Base-by-base conservation (phyloP, 148 eudicot genomes). In the Rhododendron mucronatum region DNA sequence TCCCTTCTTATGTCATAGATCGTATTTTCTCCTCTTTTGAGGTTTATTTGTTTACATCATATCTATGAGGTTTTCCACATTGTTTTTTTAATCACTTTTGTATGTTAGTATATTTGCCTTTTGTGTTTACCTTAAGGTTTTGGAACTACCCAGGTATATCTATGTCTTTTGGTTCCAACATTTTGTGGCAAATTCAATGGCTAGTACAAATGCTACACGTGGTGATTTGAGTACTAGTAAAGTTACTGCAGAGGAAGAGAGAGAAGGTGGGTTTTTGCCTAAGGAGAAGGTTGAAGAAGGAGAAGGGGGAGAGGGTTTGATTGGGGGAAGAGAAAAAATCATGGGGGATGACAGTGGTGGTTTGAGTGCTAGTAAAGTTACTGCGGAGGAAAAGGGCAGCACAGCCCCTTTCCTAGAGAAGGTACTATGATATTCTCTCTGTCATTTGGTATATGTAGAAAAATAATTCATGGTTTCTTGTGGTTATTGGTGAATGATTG, bases 331-430 rank as follows among this genome's bases (percentile, higher is more conserved):
- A n/a, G 88, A 88, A 15, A 65, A 11, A 65, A 33, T 85, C 86
- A 88, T 95, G 94, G 93, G 88, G 18, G 95, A 94, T 59, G 93
- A 90, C 50, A 93, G 94, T 91, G 95, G 96, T 81, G 98, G 98
- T 4, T 87, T 95, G 88, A 95, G 98, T 91, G 96, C 96, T 75
- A 93, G 93, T 88, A 94, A 92, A 82, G n/a, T n/a, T n/a, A 91
- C 94, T 84, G 94, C 88, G 18, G 92, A 92, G 61, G 95, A 94
- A 78, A 95, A 95, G 83, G 92, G 84, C 18, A 89, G 67, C 80
- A 90, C 89, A 39, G 85, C 93, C 20, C 95, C 98, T 81, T 93
- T 94, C 76, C 98, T 96, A 20, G 94, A 94, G 26, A 94, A 80
- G 92, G 98, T n/a, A n/a, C n/a, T 95, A 86, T 61, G 28, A 16